phyloP scores from a whole-genome alignment of 768 basidiomycete species.

The Hydnum rufescens region DNA sequence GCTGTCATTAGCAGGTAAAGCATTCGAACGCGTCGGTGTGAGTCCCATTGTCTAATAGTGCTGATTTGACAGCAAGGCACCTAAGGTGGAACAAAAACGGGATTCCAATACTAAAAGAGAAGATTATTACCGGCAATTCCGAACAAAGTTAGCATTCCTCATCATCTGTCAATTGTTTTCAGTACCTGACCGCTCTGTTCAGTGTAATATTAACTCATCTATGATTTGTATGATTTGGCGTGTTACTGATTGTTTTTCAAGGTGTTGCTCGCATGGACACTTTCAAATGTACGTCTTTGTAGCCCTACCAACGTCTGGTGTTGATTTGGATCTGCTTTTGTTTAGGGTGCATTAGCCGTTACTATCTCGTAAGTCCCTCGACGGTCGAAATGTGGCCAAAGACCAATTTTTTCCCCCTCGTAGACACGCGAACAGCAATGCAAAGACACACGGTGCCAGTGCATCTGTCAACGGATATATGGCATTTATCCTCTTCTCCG shows the following conservation, averaged over 20 bases:
- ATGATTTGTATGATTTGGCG: no score
- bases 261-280: conserved; percentile 74
- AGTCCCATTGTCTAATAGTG: no score
- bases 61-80: conserved; percentile 35
- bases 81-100: conserved; percentile 43
- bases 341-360: conserved; percentile 52
- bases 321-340: conserved; percentile 6
- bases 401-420: neutral
- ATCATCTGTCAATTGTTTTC: no score
- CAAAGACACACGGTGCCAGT: neutral
- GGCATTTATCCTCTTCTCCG: conserved; percentile 73
- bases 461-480: conserved; percentile 65
- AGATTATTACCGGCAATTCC: conserved; percentile 74
- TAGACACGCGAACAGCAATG: no score
- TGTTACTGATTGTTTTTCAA: conserved; percentile 12
- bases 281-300: conserved; percentile 46
- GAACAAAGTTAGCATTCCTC: conserved; percentile 48
- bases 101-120: conserved; percentile 50
- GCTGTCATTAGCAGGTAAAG: conserved; percentile 40
- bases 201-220: no score
- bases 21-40: no score
- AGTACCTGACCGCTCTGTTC: neutral
- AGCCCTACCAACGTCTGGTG: conserved; percentile 4
- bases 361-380: conserved; percentile 38
- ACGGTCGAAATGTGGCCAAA: neutral